Conservation (phyloP, 2,329 filamentous ascomycete species). For the Cercospora berteroae region DNA sequence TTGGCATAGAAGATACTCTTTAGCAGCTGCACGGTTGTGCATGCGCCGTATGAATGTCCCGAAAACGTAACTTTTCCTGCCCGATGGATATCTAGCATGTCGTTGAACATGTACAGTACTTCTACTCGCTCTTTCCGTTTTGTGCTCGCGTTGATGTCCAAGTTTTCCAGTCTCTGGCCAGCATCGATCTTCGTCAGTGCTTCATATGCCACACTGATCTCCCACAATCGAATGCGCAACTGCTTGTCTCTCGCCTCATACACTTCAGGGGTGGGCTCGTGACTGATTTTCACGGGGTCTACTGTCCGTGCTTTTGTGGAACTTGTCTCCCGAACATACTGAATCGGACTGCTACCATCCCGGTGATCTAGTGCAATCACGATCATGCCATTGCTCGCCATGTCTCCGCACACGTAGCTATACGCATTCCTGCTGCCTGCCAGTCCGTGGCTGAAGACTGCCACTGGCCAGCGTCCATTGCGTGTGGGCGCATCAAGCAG, state of each 20-base stretch:
- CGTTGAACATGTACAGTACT: conserved; percentile 59
- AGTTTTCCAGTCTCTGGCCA: conserved; percentile 49
- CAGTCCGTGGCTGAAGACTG: conserved; percentile 83
- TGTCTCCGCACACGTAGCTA: conserved; percentile 74
- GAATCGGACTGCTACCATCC: conserved; percentile 75
- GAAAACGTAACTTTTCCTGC: conserved; percentile 72
- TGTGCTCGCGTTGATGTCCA: conserved; percentile 44
- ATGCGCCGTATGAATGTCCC: conserved; percentile 79
- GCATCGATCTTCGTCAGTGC: conserved; percentile 65
- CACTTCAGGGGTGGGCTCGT: conserved; percentile 60
- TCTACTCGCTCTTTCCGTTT: conserved; percentile 40
- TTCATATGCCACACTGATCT: conserved; percentile 69
- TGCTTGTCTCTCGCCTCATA: conserved; percentile 68
- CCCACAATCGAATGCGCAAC: conserved; percentile 73
- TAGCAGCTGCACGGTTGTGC: conserved; percentile 71
- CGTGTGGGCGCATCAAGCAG: conserved; percentile 51
- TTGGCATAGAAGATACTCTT: conserved; percentile 72
- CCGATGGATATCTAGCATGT: conserved; percentile 64
- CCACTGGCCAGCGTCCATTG: conserved; percentile 69
- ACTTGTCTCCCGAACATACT: conserved; percentile 63
- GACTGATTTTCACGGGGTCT: conserved; percentile 52
- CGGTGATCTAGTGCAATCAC: conserved; percentile 81
- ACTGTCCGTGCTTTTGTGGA: conserved; percentile 43
- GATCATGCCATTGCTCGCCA: conserved; percentile 77
- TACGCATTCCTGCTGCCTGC: conserved; percentile 81